These are phyloP conservation scores for Yarrowia divulgata DNA, from an alignment of 805 yeast genomes.

Conservation along the genomic window DNA sequence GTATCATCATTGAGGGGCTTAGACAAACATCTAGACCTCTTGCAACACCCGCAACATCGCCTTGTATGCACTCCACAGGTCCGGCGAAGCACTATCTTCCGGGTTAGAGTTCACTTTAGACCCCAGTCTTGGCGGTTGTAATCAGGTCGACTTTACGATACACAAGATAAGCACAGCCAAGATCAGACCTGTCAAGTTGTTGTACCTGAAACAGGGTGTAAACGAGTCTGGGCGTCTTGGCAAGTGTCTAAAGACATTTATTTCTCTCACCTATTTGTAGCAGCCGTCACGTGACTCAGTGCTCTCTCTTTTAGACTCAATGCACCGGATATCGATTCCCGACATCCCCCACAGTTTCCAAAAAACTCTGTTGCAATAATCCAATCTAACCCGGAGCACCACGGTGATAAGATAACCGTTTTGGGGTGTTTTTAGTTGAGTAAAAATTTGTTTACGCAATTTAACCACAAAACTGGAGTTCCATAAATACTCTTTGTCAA, in stretches of 20 bases:
- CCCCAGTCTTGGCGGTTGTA: not conserved
- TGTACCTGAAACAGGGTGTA: too few species aligned
- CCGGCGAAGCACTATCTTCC: not conserved
- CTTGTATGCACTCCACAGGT: too few species aligned
- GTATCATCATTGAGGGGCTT: too few species aligned
- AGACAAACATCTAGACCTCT: not conserved
- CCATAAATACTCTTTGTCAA: too few species aligned
- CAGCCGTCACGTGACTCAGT: slow-evolving; percentile 2
- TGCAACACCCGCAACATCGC: too few species aligned
- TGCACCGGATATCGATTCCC: slow-evolving; percentile 9
- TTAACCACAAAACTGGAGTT: not conserved
- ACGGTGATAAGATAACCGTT: not conserved
- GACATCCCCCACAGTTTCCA: not conserved
- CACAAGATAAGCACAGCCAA: slow-evolving; percentile 4
- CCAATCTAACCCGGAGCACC: not conserved
- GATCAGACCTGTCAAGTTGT: not conserved
- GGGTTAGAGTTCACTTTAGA: not conserved
- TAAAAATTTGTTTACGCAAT: too few species aligned
- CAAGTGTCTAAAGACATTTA: too few species aligned
- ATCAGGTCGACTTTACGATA: not conserved
- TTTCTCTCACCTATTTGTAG: too few species aligned
- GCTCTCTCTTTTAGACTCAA: not conserved
- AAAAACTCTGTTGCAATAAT: not conserved
- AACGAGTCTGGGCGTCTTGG: too few species aligned
- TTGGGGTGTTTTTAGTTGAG: too few species aligned